phyloP scores from a whole-genome alignment of 768 basidiomycete species.

The Suillus cothurnatus region DNA sequence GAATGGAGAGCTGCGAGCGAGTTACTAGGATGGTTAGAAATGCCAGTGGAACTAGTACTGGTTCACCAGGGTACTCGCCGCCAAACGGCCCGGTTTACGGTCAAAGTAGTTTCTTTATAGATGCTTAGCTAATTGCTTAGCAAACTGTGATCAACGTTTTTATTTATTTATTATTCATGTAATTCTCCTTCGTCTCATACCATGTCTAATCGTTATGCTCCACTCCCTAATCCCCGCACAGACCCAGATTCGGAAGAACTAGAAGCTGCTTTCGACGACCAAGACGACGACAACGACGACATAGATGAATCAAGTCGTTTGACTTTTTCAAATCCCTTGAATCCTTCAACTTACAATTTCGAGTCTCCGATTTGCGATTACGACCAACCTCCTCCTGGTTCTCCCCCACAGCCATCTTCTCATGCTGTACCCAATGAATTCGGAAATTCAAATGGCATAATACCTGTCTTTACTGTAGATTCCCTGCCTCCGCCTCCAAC shows the following conservation, averaged over 20 bases:
- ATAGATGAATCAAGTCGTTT: slow-evolving; percentile 51
- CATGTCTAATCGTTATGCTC: slow-evolving; percentile 67
- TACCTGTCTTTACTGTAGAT: slow-evolving; percentile 52
- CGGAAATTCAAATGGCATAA: slow-evolving; percentile 74
- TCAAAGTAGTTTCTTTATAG: slow-evolving; percentile 7
- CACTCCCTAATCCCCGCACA: slow-evolving; percentile 59
- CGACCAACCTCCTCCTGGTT: slow-evolving; percentile 82
- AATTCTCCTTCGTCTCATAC: not conserved
- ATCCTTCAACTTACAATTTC: slow-evolving; percentile 68
- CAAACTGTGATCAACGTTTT: not conserved
- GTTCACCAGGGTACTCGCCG: not conserved
- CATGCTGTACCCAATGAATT: slow-evolving; percentile 66
- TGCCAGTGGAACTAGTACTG: slow-evolving; percentile 33
- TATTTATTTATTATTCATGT: slow-evolving; percentile 3
- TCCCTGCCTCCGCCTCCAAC: slow-evolving; percentile 30
- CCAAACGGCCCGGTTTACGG: slow-evolving; percentile 1
- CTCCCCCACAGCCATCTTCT: slow-evolving; percentile 68
- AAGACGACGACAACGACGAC: slow-evolving; percentile 63
- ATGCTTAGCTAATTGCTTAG: not conserved
- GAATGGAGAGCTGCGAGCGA: slow-evolving; percentile 77
- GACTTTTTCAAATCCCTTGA: slow-evolving; percentile 36
- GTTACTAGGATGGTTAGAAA: slow-evolving; percentile 58
- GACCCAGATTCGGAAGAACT: slow-evolving; percentile 62
- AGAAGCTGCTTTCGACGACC: slow-evolving; percentile 86
- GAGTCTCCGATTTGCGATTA: slow-evolving; percentile 68